Evolutionary conservation across 2,329 filamentous ascomycete genomes (phyloP).

Genomic region (Emydomyces testavorans): DNA sequence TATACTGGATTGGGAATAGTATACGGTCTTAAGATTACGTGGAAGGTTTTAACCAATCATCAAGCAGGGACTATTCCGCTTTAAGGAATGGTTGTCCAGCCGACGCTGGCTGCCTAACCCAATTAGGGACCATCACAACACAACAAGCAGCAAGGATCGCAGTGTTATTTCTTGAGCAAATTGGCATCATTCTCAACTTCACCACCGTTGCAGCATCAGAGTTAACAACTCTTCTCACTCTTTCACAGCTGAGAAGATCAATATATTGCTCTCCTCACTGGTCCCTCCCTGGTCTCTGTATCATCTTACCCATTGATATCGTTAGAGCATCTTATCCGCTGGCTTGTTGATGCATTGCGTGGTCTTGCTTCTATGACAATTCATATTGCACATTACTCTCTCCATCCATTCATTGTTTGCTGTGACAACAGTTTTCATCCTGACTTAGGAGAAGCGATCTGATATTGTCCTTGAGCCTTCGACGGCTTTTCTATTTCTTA

Average conservation of each 20-base stretch:
- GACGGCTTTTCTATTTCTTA: not conserved
- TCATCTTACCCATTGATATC: not conserved
- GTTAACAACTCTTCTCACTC: slow-evolving; percentile 1
- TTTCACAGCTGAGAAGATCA: not conserved
- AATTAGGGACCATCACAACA: slow-evolving; percentile 27
- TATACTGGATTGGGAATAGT: not conserved
- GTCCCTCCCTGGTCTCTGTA: not conserved
- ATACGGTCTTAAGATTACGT: not conserved
- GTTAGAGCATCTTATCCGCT: slow-evolving; percentile 1
- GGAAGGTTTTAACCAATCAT: not conserved
- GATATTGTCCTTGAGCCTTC: not conserved
- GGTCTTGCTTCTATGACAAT: slow-evolving; percentile 8
- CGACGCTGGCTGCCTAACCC: slow-evolving; percentile 29
- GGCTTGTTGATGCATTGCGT: not conserved
- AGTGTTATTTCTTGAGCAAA: not conserved
- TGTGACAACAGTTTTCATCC: not conserved
- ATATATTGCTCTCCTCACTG: not conserved
- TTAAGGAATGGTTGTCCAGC: slow-evolving; percentile 27
- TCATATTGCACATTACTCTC: not conserved
- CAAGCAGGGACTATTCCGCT: slow-evolving; percentile 1
- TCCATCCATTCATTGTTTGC: not conserved
- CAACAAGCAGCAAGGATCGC: slow-evolving; percentile 23
- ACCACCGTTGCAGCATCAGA: not conserved
- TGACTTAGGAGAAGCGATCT: not conserved
- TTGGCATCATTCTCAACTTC: slow-evolving; percentile 2